Conservation (phyloP, 495 filamentous ascomycete species). For the Aspergillus affinis region DNA sequence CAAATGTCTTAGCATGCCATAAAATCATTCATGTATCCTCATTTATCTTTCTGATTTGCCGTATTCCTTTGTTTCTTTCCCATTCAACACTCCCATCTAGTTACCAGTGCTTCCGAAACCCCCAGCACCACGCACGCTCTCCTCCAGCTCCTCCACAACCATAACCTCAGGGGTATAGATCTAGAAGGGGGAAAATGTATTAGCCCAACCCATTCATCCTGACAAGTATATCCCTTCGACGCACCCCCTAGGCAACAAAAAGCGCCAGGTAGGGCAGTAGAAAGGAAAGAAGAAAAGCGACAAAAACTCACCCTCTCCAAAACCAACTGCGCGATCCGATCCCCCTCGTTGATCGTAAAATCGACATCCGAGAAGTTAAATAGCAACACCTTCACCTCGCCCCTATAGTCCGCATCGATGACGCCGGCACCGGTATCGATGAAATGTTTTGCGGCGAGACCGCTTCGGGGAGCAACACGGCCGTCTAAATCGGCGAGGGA, state of each 20-base stretch:
- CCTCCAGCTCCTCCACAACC: slow-evolving; percentile 84
- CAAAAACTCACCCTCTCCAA: slow-evolving; percentile 64
- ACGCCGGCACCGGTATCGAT: slow-evolving; percentile 95
- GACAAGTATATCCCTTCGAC: too few species aligned
- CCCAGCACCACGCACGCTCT: slow-evolving; percentile 84
- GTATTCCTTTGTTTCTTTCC: too few species aligned
- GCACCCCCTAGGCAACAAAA: too few species aligned
- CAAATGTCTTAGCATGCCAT: neutral
- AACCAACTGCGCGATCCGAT: slow-evolving; percentile 90
- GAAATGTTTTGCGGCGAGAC: slow-evolving; percentile 88
- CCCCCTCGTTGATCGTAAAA: slow-evolving; percentile 79
- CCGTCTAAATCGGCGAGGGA: too few species aligned
- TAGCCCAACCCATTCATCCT: too few species aligned
- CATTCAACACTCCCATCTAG: too few species aligned
- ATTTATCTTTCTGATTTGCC: too few species aligned
- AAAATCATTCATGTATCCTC: slow-evolving; percentile 11
- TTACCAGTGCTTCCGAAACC: slow-evolving; percentile 91
- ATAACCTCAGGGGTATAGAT: slow-evolving; percentile 89
- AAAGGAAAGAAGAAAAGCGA: neutral
- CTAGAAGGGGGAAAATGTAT: slow-evolving; percentile 35
- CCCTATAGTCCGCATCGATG: slow-evolving; percentile 96
- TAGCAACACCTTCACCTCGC: slow-evolving; percentile 87
- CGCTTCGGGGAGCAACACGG: slow-evolving; percentile 86
- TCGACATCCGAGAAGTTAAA: slow-evolving; percentile 88
- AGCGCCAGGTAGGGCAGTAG: too few species aligned